Evolutionary conservation across 345 rosid genomes (phyloP).

Genomic region (Brassica nigra): DNA sequence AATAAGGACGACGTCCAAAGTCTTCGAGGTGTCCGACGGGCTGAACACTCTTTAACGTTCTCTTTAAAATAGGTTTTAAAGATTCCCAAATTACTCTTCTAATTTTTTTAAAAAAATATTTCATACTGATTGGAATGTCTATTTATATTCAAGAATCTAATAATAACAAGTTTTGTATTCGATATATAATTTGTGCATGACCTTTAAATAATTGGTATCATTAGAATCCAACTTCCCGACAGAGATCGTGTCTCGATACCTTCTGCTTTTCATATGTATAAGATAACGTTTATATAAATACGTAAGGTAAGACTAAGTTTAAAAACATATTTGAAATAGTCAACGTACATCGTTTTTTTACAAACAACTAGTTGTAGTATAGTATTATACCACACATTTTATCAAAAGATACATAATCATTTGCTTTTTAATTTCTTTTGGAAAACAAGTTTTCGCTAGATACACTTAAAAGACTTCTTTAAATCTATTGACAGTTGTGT

Average conservation of each 20-base stretch:
- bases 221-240: not conserved
- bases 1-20: not conserved
- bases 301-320: too few species aligned
- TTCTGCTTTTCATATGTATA: too few species aligned
- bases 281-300: too few species aligned
- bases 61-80: not conserved
- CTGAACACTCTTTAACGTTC: constrained; percentile 26
- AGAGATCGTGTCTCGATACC: not conserved
- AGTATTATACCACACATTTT: too few species aligned
- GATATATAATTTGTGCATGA: not conserved
- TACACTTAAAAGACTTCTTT: too few species aligned
- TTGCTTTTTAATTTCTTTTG: too few species aligned
- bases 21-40: constrained; percentile 10
- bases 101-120: not conserved
- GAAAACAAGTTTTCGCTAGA: too few species aligned
- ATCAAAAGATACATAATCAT: too few species aligned
- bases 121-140: not conserved
- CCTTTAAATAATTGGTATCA: not conserved
- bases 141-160: not conserved
- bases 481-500: not conserved
- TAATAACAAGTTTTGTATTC: not conserved
- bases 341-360: too few species aligned
- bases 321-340: too few species aligned
- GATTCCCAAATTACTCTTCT: constrained; percentile 19
- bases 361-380: too few species aligned